These are phyloP conservation scores for Deinandra increscens DNA, from an alignment of 129 eudicot genomes.

Conservation along the genomic window DNA sequence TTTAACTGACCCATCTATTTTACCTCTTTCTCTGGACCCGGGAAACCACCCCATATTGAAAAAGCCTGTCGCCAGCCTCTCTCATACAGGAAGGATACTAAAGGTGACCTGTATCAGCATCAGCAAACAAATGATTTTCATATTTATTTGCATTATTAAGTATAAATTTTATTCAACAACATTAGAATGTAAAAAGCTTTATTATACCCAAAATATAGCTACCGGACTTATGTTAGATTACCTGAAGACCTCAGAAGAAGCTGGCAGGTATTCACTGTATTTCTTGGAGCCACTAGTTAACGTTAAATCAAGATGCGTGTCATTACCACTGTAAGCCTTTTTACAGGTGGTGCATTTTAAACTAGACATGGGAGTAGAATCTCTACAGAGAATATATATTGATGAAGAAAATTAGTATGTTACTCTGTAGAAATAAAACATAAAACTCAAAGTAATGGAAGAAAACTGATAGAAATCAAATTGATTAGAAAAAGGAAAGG, in stretches of 20 bases:
- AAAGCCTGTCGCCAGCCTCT: slow-evolving; percentile 94
- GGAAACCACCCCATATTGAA: slow-evolving; percentile 74
- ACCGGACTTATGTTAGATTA: not conserved
- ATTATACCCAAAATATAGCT: no score
- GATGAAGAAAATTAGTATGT: slow-evolving; percentile 6
- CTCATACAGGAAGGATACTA: slow-evolving; percentile 84
- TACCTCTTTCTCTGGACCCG: slow-evolving; percentile 88
- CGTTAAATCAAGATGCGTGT: slow-evolving; percentile 70
- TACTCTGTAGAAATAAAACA: not conserved
- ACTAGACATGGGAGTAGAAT: slow-evolving; percentile 43
- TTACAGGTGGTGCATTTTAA: slow-evolving; percentile 60
- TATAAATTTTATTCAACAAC: not conserved
- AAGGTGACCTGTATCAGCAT: slow-evolving; percentile 49
- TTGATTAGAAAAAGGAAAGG: not conserved
- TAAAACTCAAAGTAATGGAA: not conserved
- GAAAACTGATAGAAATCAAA: not conserved
- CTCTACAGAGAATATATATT: slow-evolving; percentile 34
- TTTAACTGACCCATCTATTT: not conserved
- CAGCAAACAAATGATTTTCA: slow-evolving; percentile 14
- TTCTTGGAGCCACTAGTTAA: slow-evolving; percentile 58
- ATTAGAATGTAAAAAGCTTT: not conserved
- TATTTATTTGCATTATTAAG: not conserved
- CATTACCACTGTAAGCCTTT: slow-evolving; percentile 63
- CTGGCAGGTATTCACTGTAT: slow-evolving; percentile 64
- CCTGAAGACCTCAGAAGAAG: slow-evolving; percentile 91